Evolutionary conservation across 2,329 filamentous ascomycete genomes (phyloP).

Genomic region (Talaromyces pinophilus): DNA sequence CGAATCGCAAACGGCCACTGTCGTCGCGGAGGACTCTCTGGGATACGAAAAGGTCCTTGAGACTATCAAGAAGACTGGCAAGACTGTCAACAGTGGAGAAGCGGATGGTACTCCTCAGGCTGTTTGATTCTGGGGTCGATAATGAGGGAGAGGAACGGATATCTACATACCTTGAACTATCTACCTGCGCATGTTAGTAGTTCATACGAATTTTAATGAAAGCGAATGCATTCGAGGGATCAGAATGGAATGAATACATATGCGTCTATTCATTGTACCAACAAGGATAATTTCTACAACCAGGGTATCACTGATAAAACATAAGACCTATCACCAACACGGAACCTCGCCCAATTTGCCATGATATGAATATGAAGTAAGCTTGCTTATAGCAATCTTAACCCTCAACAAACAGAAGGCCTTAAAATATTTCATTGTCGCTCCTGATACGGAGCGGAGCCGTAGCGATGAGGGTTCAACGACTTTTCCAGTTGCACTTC

Average conservation of each 20-base stretch:
- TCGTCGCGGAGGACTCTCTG: constrained; percentile 69
- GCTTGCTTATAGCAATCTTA: background rate
- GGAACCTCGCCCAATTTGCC: background rate
- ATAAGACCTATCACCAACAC: background rate
- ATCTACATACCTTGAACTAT: background rate
- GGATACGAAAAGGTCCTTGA: constrained; percentile 78
- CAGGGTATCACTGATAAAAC: constrained; percentile 21
- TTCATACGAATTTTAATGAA: background rate
- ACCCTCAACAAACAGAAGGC: background rate
- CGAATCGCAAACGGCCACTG: constrained; percentile 77
- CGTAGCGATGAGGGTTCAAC: constrained; percentile 31
- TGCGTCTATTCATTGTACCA: constrained; percentile 1
- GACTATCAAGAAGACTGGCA: constrained; percentile 94
- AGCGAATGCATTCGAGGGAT: background rate
- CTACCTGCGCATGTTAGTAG: background rate
- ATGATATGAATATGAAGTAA: background rate
- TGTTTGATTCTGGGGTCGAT: constrained; percentile 32
- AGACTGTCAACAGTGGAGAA: constrained; percentile 73
- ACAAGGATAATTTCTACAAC: background rate
- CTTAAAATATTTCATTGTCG: background rate
- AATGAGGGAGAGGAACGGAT: background rate
- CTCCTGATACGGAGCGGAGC: constrained; percentile 13
- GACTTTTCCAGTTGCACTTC: constrained; percentile 24
- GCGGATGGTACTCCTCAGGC: constrained; percentile 45
- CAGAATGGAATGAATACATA: background rate